These are phyloP conservation scores for Petunia secreta DNA, from an alignment of 257 asterid species.

Conservation along the genomic window DNA sequence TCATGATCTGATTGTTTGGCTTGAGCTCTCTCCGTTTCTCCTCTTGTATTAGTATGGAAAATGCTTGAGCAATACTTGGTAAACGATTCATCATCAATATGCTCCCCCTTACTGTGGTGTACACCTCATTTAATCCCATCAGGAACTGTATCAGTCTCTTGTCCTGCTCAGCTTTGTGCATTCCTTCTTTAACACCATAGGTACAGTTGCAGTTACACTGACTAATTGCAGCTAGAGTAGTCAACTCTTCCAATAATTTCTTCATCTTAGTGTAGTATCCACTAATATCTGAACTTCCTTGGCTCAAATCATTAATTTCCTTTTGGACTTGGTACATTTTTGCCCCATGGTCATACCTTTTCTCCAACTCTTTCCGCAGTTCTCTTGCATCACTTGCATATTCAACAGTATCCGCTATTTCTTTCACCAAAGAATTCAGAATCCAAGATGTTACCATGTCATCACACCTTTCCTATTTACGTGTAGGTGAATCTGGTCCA, in stretches of 20 bases:
- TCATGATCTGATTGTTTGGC: too few relatives aligned
- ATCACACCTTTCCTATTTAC: background rate
- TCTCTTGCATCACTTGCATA: background rate
- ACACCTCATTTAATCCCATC: background rate
- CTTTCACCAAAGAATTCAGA: background rate
- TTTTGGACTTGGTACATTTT: background rate
- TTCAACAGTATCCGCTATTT: background rate
- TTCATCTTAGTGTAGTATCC: background rate
- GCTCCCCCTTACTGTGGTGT: background rate
- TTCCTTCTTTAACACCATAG: background rate
- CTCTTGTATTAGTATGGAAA: background rate
- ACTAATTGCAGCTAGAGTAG: background rate
- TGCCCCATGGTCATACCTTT: too few relatives aligned
- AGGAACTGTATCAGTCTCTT: background rate
- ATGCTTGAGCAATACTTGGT: background rate
- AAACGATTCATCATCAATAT: background rate
- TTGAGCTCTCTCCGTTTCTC: too few relatives aligned
- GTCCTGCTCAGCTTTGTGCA: background rate
- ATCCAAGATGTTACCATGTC: background rate
- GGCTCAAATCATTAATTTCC: background rate
- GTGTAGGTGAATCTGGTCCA: background rate
- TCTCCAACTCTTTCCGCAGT: background rate
- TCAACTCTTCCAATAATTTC: background rate
- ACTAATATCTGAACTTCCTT: background rate
- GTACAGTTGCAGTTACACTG: background rate